A percentile compares a stretch with the other conserved stretches of the same genome.
phyloP scores from a whole-genome alignment of 2,329 filamentous ascomycete species.

The Fusarium caatingaense region DNA sequence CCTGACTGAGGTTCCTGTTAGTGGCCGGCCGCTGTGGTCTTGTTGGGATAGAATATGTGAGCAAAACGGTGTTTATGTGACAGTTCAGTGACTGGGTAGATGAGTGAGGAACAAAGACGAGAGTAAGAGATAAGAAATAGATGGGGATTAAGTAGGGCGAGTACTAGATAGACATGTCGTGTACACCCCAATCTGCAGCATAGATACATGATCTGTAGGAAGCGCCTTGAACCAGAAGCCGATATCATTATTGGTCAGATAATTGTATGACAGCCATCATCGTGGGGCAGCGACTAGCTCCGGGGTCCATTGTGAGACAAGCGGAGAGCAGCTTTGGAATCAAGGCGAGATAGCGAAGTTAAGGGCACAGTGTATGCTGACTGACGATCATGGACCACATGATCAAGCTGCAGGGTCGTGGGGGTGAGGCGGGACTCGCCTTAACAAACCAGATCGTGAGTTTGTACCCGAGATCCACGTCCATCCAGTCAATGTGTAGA shows the following conservation, averaged over 20 bases:
- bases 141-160: slow-evolving; percentile 31
- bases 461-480: slow-evolving; percentile 5
- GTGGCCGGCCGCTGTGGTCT: slow-evolving; percentile 39
- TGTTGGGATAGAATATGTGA: slow-evolving; percentile 15
- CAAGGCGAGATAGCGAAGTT: slow-evolving; percentile 8
- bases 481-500: slow-evolving; percentile 27
- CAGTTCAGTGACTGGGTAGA: slow-evolving; percentile 9
- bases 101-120: slow-evolving; percentile 14
- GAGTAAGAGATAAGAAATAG: slow-evolving; percentile 15
- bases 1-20: slow-evolving; percentile 39
- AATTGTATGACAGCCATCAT: slow-evolving; percentile 23
- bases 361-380: slow-evolving; percentile 36
- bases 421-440: slow-evolving; percentile 29
- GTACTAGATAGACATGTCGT: slow-evolving; percentile 23
- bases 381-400: slow-evolving; percentile 30
- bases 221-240: slow-evolving; percentile 5
- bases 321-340: slow-evolving; percentile 19
- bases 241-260: slow-evolving; percentile 22
- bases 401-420: slow-evolving; percentile 23
- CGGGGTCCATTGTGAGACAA: slow-evolving; percentile 13
- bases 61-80: slow-evolving; percentile 16
- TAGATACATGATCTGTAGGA: slow-evolving; percentile 33
- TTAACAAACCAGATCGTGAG: slow-evolving; percentile 35
- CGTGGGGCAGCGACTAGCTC: slow-evolving; percentile 33
- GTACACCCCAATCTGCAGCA: slow-evolving; percentile 26